Percentiles rank a stretch among this genome's conserved stretches.
These are phyloP conservation scores for Bipolaris victoriae DNA, from an alignment of 2,329 filamentous ascomycete genomes.

Conservation along the genomic window DNA sequence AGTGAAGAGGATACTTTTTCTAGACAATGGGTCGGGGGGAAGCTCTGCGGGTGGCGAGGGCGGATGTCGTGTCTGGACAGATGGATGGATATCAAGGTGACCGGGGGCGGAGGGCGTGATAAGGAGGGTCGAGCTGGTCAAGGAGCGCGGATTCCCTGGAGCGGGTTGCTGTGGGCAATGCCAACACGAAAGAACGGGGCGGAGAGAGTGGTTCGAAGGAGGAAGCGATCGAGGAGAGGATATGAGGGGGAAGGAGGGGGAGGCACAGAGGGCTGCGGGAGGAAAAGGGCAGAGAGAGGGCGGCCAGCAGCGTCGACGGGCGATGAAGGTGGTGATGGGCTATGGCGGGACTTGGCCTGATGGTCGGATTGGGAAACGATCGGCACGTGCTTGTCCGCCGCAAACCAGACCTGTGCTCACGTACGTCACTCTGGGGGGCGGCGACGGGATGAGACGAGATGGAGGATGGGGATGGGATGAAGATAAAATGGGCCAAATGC, in stretches of 20 bases:
- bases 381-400: slow-evolving; percentile 28
- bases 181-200: slow-evolving; percentile 40
- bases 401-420: slow-evolving; percentile 34
- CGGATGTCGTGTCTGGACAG: slow-evolving; percentile 28
- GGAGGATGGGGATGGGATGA: no score
- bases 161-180: slow-evolving; percentile 35
- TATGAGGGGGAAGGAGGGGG: slow-evolving; percentile 21
- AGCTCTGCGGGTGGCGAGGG: slow-evolving; percentile 36
- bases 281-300: slow-evolving; percentile 17
- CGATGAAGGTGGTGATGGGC: slow-evolving; percentile 22
- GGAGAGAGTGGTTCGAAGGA: slow-evolving; percentile 49
- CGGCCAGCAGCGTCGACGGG: slow-evolving; percentile 24
- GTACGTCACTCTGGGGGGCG: slow-evolving; percentile 32
- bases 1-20: slow-evolving; percentile 38
- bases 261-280: slow-evolving; percentile 19
- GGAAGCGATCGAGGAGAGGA: slow-evolving; percentile 43
- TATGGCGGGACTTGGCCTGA: slow-evolving; percentile 31
- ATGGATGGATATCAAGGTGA: slow-evolving; percentile 14
- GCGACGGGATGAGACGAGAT: no score
- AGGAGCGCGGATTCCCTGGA: slow-evolving; percentile 49
- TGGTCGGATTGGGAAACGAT: slow-evolving; percentile 31
- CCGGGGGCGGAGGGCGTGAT: slow-evolving; percentile 30
- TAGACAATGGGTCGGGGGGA: slow-evolving; percentile 34
- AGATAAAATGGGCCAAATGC: slow-evolving; percentile 15
- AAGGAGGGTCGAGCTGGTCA: slow-evolving; percentile 45